These are phyloP conservation scores for Dryadomyces sulphureus DNA, from an alignment of 2,329 filamentous ascomycete genomes.

Conservation along the genomic window DNA sequence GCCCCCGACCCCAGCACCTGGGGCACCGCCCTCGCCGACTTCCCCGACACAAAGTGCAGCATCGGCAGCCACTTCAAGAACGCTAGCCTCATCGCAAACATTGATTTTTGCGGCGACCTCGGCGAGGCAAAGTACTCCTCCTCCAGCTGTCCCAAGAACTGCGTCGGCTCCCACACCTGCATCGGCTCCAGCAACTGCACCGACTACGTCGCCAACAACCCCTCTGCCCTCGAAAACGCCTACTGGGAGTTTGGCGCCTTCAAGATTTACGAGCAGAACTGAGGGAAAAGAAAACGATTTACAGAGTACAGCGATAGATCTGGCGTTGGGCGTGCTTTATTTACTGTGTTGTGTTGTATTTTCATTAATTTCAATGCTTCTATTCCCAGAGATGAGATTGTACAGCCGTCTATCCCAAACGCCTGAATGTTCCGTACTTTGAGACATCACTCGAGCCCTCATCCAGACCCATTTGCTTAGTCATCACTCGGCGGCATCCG, in stretches of 20 bases:
- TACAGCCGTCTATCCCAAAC: background rate
- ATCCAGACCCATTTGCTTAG: slow-evolving; percentile 18
- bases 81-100: slow-evolving; percentile 51
- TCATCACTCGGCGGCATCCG: slow-evolving; percentile 52
- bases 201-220: slow-evolving; percentile 42
- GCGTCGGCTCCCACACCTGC: slow-evolving; percentile 10
- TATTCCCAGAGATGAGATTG: background rate
- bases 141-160: slow-evolving; percentile 23
- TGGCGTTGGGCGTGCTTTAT: no score
- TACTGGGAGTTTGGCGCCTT: slow-evolving; percentile 53
- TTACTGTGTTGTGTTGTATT: no score
- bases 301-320: no score
- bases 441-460: background rate
- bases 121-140: slow-evolving; percentile 30
- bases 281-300: background rate
- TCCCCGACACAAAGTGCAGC: slow-evolving; percentile 47
- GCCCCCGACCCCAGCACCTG: slow-evolving; percentile 45
- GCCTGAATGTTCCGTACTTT: background rate
- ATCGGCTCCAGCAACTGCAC: slow-evolving; percentile 34
- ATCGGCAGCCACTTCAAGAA: slow-evolving; percentile 46
- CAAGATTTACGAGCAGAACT: slow-evolving; percentile 35
- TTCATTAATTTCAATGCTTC: background rate
- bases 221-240: slow-evolving; percentile 38
- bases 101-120: slow-evolving; percentile 47
- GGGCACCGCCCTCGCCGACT: slow-evolving; percentile 48